Conservation (phyloP, 768 basidiomycete genomes). For the Trametes meyenii region DNA sequence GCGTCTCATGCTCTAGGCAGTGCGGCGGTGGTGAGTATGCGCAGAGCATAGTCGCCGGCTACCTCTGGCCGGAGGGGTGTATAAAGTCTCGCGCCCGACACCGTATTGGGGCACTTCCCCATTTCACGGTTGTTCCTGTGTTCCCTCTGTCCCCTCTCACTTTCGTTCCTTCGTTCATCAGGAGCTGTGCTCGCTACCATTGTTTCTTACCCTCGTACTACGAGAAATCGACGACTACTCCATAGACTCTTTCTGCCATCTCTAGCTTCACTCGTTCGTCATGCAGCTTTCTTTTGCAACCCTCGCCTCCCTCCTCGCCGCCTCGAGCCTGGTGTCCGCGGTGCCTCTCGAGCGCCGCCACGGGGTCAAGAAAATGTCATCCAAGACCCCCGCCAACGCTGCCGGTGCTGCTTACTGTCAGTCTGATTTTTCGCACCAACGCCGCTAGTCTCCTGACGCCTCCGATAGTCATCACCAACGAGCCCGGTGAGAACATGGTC, state of each 20-base stretch:
- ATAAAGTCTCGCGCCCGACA: no score
- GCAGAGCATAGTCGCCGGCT: no score
- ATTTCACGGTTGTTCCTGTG: constrained; percentile 6
- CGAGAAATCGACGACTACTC: not conserved
- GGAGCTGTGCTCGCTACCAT: constrained; percentile 21
- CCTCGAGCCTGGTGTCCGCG: constrained; percentile 13
- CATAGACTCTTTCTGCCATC: not conserved
- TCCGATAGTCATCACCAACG: constrained; percentile 51
- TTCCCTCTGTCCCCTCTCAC: not conserved
- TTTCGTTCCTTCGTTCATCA: not conserved
- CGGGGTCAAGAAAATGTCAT: constrained; percentile 16
- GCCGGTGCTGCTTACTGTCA: constrained; percentile 21
- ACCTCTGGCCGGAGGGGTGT: no score
- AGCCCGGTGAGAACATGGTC: constrained; percentile 46
- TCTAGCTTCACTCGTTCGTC: not conserved
- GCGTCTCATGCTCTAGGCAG: no score
- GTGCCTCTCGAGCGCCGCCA: constrained; percentile 12
- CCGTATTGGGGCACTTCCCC: constrained; percentile 2
- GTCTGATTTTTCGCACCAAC: not conserved
- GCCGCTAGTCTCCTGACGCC: not conserved
- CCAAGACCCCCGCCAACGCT: constrained; percentile 8
- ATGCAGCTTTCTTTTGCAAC: constrained; percentile 15
- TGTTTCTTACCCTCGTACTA: not conserved
- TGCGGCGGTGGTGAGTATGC: not conserved
- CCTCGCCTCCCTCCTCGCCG: constrained; percentile 13